A percentile compares a stretch with the other conserved stretches of the same genome.
phyloP scores from a whole-genome alignment of 352 stramenopile species.

The Pythium plurisporium region DNA sequence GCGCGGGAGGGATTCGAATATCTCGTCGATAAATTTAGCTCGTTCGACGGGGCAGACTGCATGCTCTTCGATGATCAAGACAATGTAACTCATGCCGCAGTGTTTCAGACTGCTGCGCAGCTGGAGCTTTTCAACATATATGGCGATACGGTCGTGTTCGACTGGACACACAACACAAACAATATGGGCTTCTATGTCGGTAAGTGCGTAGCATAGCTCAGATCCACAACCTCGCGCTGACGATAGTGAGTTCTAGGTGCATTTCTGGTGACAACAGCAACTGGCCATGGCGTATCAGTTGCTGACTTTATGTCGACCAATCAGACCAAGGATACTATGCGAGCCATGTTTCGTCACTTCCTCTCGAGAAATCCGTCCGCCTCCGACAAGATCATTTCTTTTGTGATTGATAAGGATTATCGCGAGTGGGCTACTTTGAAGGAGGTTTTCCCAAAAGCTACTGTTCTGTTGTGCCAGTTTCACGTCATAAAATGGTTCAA shows the following conservation, averaged over 20 bases:
- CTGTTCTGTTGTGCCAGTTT: neutral
- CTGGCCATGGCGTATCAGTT: neutral
- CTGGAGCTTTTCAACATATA: neutral
- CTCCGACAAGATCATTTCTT: neutral
- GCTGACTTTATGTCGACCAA: neutral
- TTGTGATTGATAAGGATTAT: neutral
- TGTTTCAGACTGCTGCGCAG: neutral
- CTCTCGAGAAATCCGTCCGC: neutral
- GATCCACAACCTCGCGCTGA: too few relatives aligned
- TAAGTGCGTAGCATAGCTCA: too few relatives aligned
- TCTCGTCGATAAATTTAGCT: too few relatives aligned
- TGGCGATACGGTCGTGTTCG: neutral
- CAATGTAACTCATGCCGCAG: neutral
- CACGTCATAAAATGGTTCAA: neutral
- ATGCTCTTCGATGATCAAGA: neutral
- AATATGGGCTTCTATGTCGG: neutral
- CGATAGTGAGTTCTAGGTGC: neutral
- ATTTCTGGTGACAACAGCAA: neutral
- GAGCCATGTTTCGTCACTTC: neutral
- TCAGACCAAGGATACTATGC: neutral
- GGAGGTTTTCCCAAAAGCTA: neutral
- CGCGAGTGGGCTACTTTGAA: neutral
- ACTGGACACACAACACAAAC: neutral
- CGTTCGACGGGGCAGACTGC: too few relatives aligned
- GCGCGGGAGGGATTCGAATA: neutral